These are phyloP conservation scores for Fusarium lyarnte DNA, from an alignment of 2,329 filamentous ascomycete genomes.

Conservation along the genomic window DNA sequence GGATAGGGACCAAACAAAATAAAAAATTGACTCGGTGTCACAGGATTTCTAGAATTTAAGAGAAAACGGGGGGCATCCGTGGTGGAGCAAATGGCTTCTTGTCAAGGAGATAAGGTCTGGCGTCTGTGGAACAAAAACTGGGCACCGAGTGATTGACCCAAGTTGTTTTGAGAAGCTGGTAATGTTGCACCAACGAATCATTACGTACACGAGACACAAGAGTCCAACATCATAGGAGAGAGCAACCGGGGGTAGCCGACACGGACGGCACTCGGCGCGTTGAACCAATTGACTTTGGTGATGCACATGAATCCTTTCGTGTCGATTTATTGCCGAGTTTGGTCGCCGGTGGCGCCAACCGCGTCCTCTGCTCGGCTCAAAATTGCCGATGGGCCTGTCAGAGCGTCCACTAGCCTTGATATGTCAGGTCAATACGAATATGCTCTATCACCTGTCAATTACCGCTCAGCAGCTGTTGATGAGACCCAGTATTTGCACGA, in stretches of 20 bases:
- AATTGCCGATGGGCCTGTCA: constrained; percentile 27
- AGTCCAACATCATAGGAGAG: neutral
- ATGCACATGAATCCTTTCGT: constrained; percentile 15
- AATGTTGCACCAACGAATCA: neutral
- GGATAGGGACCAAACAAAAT: neutral
- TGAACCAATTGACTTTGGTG: constrained; percentile 2
- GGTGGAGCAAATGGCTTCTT: neutral
- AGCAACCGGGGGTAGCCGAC: constrained; percentile 5
- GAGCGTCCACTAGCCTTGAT: constrained; percentile 9
- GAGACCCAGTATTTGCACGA: neutral
- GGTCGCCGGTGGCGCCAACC: constrained; percentile 8
- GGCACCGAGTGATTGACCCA: neutral
- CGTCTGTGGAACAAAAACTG: neutral
- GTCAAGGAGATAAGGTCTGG: constrained; percentile 13
- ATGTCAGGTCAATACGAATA: constrained; percentile 10
- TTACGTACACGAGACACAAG: constrained; percentile 13
- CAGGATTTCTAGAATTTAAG: constrained; percentile 7
- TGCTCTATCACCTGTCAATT: neutral
- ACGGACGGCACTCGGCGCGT: constrained; percentile 9
- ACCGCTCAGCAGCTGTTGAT: neutral
- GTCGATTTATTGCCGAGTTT: constrained; percentile 35
- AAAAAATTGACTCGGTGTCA: constrained; percentile 5
- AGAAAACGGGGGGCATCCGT: neutral
- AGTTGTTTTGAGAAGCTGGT: constrained; percentile 16
- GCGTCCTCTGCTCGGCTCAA: constrained; percentile 23